Base-by-base conservation (phyloP, 306 rosid genomes). In the Cicer pinnatifidum region DNA sequence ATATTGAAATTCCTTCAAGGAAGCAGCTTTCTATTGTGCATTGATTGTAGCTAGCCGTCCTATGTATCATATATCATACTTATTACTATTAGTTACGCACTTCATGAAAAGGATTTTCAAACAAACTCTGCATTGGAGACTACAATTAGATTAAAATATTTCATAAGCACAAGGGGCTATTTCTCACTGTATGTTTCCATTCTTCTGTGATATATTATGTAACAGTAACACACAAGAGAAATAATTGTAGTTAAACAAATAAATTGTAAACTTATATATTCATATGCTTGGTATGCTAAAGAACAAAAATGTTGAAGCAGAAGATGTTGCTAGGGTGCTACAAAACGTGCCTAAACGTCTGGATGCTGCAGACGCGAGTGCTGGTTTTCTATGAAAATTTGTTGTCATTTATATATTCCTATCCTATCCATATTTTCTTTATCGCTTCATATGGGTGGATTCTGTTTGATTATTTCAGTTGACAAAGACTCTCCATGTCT, bases 361-460 rank as follows among this genome's bases (percentile, higher is more conserved):
- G 20, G 44, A 41, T 6, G 8, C 17, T 28, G 37, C 79, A 54
- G 65, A 47, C 4, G 39, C 54, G 12, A 39, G 47, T 68, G 54
- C 50, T 75, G 57, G 6, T 70, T 54, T 47, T 76, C 48, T 56
- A 4, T 51, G 53, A 69, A 59, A 71, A 53, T 70, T 47, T 71
- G 39, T 65, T 70, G 23, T 52, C 75, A 20, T 67, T 33, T 51
- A 15, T 52, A 11, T 47, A 5, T 60, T 73, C 71, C 16, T 51
- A 53, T 73, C 73, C 11, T 57, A 40, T 40, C 33, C 39, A 66
- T 52, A 15, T 61, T 73, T 15, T 52, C 44, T 38, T 72, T 72
- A 59, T 71, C 59, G 13, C 86, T 65, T 57, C 50, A 50, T 53
- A 15, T 43, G 40, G 47, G 35, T 65, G 38, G 67, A 16, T 68